Percentiles rank a stretch among this genome's conserved stretches.
phyloP scores from a whole-genome alignment of 805 yeast species.

The Wickerhamomyces sydowiorum region DNA sequence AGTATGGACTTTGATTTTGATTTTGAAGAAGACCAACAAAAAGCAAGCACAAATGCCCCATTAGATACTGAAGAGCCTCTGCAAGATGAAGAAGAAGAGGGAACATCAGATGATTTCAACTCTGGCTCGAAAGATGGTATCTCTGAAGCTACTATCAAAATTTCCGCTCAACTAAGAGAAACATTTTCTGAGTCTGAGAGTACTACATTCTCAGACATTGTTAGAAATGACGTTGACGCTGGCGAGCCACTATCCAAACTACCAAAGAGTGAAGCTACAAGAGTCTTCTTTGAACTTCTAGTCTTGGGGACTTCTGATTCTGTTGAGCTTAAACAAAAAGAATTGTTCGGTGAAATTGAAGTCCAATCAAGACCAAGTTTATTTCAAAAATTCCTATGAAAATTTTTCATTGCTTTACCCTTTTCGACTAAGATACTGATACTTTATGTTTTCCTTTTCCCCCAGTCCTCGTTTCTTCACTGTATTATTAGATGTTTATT shows the following conservation, averaged over 20 bases:
- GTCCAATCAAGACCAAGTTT: slow-evolving; percentile 40
- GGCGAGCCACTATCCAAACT: slow-evolving; percentile 28
- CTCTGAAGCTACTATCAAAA: slow-evolving; percentile 45
- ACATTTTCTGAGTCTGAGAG: slow-evolving; percentile 21
- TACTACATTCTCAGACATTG: slow-evolving; percentile 32
- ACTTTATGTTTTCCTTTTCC: not conserved
- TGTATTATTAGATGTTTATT: no score
- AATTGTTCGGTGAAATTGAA: slow-evolving; percentile 54
- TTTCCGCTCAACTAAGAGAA: slow-evolving; percentile 42
- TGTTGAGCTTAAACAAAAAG: slow-evolving; percentile 53
- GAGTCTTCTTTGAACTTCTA: slow-evolving; percentile 74
- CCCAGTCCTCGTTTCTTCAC: not conserved
- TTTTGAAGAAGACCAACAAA: slow-evolving; percentile 29
- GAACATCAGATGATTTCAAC: slow-evolving; percentile 8
- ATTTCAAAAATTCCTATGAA: slow-evolving; percentile 20
- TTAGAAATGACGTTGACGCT: slow-evolving; percentile 23
- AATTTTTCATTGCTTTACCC: not conserved
- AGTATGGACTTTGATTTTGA: slow-evolving; percentile 22
- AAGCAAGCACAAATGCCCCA: not conserved
- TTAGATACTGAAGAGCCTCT: not conserved
- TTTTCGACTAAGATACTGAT: not conserved
- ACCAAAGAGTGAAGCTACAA: slow-evolving; percentile 55
- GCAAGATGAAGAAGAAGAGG: slow-evolving; percentile 19
- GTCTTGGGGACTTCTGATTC: slow-evolving; percentile 79
- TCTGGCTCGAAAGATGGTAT: slow-evolving; percentile 24